Base-by-base conservation (phyloP, 305 asterid species). In the Plantago rigida region DNA sequence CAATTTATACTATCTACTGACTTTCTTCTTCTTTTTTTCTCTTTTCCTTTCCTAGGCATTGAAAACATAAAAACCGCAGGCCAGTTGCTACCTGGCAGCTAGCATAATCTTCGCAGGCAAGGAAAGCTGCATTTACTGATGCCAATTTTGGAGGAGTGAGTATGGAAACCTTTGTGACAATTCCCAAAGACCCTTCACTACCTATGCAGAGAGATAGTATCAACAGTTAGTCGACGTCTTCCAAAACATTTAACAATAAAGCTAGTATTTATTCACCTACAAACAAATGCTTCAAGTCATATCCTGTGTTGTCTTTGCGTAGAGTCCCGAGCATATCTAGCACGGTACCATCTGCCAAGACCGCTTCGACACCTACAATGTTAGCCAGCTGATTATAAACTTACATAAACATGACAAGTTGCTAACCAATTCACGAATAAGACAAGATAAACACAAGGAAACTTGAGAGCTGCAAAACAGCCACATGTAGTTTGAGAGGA, bases 291-390 rank as follows among this genome's bases (percentile, higher is more conserved):
- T 92, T 92, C 78, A 92, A 77, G 83, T 92, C 99, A 63, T 92
- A 92, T 70, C 99, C 99, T 15, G 99, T 92, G 73, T 88, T 92
- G 79, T 92, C 99, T 76, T 92, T 92, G 66, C 99, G 85, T 68
- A 92, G 75, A 58, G 94, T 86, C 58, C 97, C 91, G 62, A 92
- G 97, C 94, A 92, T 84, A 72, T 92, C 95, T 71, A 92, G 86
- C 74, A 92, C 95, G 51, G 90, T 85, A 63, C 99, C 99, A 82
- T 84, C 81, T 65, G 99, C 91, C 74, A 86, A 78, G 76, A 88
- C 95, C 73, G 84, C 95, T 83, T 92, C 99, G 74, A 92, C 85
- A 74, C 99, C 99, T 92, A 84, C 69, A 77, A 80, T 69, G 22
- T 56, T 50, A 65, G 59, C 39, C 65, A 60, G 14, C 29, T 46